Evolutionary conservation across 1,139 yeast genomes (phyloP), one percentile per base, ranked within the genome.

Genomic region (Protomyces macrosporus): DNA sequence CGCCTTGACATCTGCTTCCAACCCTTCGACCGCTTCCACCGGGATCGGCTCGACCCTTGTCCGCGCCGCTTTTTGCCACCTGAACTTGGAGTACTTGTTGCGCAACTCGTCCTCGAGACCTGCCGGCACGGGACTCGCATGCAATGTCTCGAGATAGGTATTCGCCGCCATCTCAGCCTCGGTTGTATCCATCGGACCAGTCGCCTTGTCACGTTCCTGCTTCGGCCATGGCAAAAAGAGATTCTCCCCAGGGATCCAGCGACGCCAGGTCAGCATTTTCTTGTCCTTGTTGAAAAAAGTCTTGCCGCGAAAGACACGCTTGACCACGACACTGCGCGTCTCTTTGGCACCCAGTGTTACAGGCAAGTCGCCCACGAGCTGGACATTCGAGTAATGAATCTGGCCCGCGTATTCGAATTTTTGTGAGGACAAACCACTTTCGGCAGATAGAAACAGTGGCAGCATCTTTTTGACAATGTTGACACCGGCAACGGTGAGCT

Each of bases 321-420:
- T 64, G 57, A 64, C 53, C 16, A 40, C 61, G 14, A 64, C 62
- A n/a, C 57, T 54, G 35, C 61, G 32, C 35, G 48, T 62, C 4
- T 34, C 62, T 12, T 58, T 59, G 10, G 53, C 45, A 16, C 51
- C 63, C 30, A 57, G 48, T 6, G 56, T 45, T 32, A 55, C 45
- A 6, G 60, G 66, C 6, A 64, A 37, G 16, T 64, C 66, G 6
- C 61, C 66, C 23, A 64, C 54, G 23, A 64, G 65, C 9, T 52
- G 65, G 30, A 64, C 66, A 34, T 60, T 62, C 16, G 66, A 64
- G 55, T 64, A 64, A 39, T 59, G 66, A 5, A 64, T 56, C 48
- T 60, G 63, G 12, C 54, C 53, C 35, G 65, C 60, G 48, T 58
- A 55, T 35, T 53, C 60, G 16, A 63, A 45, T 35, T 39, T 37